Evolutionary conservation across 2,329 filamentous ascomycete species (phyloP), one percentile per base, ranked within the genome.

Genomic region (Neocucurbitaria cava): DNA sequence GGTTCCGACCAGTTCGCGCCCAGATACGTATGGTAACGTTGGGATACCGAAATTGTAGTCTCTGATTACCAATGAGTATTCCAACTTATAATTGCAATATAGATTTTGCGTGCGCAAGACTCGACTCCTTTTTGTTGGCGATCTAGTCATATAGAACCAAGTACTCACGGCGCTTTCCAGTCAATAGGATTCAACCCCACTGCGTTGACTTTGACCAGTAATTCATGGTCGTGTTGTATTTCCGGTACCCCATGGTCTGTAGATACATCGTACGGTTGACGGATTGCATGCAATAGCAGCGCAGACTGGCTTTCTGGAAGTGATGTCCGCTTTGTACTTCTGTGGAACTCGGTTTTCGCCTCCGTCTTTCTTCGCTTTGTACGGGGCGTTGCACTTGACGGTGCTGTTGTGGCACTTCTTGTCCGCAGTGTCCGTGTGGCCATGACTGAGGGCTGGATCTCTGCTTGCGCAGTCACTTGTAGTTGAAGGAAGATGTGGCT

Each of bases 171-270:
- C 54, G 86, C 83, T 77, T 90, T 90, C 86, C 86, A 90, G 70
- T 91, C 90, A 50, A 92, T 89, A 0, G 90, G 90, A 64, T 92
- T 92, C 33, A 92, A 76, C 0, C 89, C 89, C 62, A 91, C 87
- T 11, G 84, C 84, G 33, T 82, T 77, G 1, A 86, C 78, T 67
- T 83, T 83, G n/a, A 91, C 82, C 5, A 91, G 75, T 5, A 90
- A 74, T 63, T 91, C 86, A 39, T 77, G 76, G 46, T 78, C 72
- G 26, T 76, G 66, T 17, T 73, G 48, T n/a, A 80, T 61, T 1
- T 65, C 71, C 11, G 85, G 85, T 5, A 86, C 71, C 1, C 74
- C 68, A 64, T 85, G 77, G 5, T 78, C 74, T 2, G 65, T 58
- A 0, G 78, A 76, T 36, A 84, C 62, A 18, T 77, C 66, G 56